These are phyloP conservation scores for Leptodontidium sp. DNA, from an alignment of 2,329 filamentous ascomycete species.

Conservation along the genomic window DNA sequence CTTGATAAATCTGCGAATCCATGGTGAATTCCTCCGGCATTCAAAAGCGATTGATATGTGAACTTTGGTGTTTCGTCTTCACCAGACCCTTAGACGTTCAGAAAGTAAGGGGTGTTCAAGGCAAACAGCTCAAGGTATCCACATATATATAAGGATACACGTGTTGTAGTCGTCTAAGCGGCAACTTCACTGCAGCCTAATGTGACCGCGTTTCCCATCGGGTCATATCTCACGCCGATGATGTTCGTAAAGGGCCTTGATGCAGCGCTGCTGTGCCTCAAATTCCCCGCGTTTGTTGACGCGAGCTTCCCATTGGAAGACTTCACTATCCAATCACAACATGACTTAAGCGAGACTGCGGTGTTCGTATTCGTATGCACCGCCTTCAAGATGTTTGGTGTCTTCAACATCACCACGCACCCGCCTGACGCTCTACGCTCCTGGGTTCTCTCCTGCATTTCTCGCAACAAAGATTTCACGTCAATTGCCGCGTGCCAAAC, in stretches of 20 bases:
- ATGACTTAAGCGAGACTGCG: not conserved
- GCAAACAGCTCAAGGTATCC: not conserved
- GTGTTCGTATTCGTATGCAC: too few relatives aligned
- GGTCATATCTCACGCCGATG: conserved; percentile 13
- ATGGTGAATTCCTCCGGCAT: not conserved
- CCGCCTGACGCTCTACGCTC: too few relatives aligned
- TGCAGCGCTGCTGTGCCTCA: not conserved
- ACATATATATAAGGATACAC: not conserved
- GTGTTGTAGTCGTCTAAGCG: not conserved
- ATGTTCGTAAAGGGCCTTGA: conserved; percentile 3
- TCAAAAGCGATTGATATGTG: too few relatives aligned
- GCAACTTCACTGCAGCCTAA: not conserved
- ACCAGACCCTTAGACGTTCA: not conserved
- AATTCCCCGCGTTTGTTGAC: conserved; percentile 11
- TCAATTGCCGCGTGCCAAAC: too few relatives aligned
- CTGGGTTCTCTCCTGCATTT: too few relatives aligned
- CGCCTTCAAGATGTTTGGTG: too few relatives aligned
- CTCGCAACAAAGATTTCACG: too few relatives aligned
- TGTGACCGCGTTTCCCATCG: not conserved
- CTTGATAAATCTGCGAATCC: not conserved
- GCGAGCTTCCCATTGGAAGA: not conserved
- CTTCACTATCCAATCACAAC: not conserved
- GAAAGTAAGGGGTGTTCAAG: not conserved
- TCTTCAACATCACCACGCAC: too few relatives aligned
- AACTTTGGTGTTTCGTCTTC: not conserved